Base-by-base conservation (phyloP, 805 yeast species). In the Ogataea pini region DNA sequence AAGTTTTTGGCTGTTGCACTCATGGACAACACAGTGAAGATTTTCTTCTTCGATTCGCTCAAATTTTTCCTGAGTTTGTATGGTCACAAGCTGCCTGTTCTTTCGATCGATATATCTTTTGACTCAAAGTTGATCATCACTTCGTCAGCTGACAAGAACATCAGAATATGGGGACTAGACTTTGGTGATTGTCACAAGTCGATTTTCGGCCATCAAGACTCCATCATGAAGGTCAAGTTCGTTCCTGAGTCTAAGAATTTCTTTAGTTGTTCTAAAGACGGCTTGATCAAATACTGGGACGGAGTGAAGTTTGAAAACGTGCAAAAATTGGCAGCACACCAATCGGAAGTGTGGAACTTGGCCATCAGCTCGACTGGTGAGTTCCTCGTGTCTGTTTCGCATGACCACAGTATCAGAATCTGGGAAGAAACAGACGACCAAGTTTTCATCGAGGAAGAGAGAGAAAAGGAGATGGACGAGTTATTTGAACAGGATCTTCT, bases 111-210 rank as follows among this genome's bases (percentile, higher is more conserved):
- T 64, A 90, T 94, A 37, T 88, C 98, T 1, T 75, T 68, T 57
- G 99, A 94, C 67, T 83, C 92, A 32, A 92, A 94, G 67, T 66
- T 94, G 57, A 78, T 94, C 52, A 82, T 92, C 46, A 89, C 98
- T 0, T 88, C 97, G 3, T 89, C 97, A 1, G 99, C 99, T 0
- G 99, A 94, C 70, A 94, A 94, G 68, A 94, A 94, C 68, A 88
- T 94, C 63, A 90, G 95, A 70, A 86, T 94, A 49, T 94, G 99
- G 99, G 99, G 99, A 44, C 72, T 94, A 49, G 99, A 94, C 67
- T 94, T 94, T 69, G 99, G 99, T 69, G 99, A 94, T 69, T 94
- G 99, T 74, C 99, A 94, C 68, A 86, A 86, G 65, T 92, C 98
- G 1, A 81, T 94, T 22, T 94, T 94, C 67, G 99, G 96, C 1